Evolutionary conservation across 805 yeast genomes (phyloP).

Genomic region (Isabelozyma rhagii): DNA sequence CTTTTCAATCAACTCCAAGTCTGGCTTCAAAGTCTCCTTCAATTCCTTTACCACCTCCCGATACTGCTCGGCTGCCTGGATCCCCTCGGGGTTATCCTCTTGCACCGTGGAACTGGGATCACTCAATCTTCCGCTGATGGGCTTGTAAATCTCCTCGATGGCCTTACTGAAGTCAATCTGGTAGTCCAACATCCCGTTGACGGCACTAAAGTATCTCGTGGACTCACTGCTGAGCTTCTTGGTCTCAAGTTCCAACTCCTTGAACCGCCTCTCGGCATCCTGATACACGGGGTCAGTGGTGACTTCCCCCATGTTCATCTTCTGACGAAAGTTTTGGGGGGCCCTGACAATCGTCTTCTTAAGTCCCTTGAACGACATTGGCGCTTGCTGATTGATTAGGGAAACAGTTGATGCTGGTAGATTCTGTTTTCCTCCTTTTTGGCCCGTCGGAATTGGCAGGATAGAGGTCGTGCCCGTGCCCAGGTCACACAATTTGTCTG

Average conservation of each 20-base stretch:
- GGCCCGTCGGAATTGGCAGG: not conserved
- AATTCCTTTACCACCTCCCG: conserved; percentile 83
- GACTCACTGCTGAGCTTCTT: conserved; percentile 88
- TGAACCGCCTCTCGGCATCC: conserved; percentile 96
- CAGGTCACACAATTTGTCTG: not conserved
- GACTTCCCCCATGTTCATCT: conserved; percentile 75
- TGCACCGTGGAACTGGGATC: conserved; percentile 85
- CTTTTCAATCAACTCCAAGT: conserved; percentile 85
- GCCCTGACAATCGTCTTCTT: conserved; percentile 80
- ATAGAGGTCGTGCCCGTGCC: not conserved
- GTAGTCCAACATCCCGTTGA: conserved; percentile 87
- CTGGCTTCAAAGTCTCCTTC: conserved; percentile 85
- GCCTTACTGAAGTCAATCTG: conserved; percentile 95
- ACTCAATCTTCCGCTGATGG: conserved; percentile 86
- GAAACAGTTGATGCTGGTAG: not conserved
- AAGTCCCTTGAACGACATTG: conserved; percentile 86
- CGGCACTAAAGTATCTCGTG: conserved; percentile 84
- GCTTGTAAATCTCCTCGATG: conserved; percentile 93
- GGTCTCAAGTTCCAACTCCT: conserved; percentile 86
- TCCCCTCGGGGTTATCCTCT: conserved; percentile 96
- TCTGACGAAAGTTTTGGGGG: conserved; percentile 88
- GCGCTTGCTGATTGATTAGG: not conserved
- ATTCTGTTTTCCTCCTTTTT: not conserved
- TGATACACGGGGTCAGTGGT: conserved; percentile 77
- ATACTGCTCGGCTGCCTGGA: conserved; percentile 90